These are phyloP conservation scores for Chrysanthemum lavandulifolium DNA, from an alignment of 129 eudicot species.

Conservation along the genomic window DNA sequence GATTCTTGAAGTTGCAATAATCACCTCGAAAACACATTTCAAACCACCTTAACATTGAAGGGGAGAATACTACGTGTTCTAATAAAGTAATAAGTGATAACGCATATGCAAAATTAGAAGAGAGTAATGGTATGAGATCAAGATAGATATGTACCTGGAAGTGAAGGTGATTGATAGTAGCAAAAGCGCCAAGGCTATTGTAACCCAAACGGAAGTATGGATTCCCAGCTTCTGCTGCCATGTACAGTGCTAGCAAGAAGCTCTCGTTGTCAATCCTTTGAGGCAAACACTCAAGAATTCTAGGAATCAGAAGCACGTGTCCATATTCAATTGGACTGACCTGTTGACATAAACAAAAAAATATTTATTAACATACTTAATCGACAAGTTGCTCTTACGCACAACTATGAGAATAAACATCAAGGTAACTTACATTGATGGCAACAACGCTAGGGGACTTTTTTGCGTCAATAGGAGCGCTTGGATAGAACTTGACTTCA, in stretches of 20 bases:
- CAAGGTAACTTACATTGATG: constrained; percentile 68
- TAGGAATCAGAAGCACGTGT: constrained; percentile 94
- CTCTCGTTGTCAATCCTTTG: constrained; percentile 92
- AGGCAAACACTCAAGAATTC: constrained; percentile 85
- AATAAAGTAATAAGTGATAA: too few relatives aligned
- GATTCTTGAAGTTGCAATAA: not conserved
- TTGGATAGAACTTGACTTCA: constrained; percentile 76
- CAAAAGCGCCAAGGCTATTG: constrained; percentile 99
- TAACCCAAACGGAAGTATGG: constrained; percentile 95
- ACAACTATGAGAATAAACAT: not conserved
- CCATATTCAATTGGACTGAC: constrained; percentile 99
- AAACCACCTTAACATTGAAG: too few relatives aligned
- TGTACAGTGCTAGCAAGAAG: constrained; percentile 90
- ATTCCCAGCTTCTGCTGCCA: constrained; percentile 93
- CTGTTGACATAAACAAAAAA: constrained; percentile 41
- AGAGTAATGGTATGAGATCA: not conserved
- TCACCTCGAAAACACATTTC: not conserved
- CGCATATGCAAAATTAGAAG: not conserved
- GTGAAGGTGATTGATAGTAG: constrained; percentile 97
- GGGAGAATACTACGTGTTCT: not conserved
- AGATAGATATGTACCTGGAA: constrained; percentile 57
- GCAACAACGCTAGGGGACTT: constrained; percentile 92
- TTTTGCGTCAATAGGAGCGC: constrained; percentile 64
- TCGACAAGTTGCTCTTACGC: not conserved
- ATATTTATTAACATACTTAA: not conserved